Evolutionary conservation across 1,139 yeast species (phyloP).

Genomic region (Yamadazyma oceani): DNA sequence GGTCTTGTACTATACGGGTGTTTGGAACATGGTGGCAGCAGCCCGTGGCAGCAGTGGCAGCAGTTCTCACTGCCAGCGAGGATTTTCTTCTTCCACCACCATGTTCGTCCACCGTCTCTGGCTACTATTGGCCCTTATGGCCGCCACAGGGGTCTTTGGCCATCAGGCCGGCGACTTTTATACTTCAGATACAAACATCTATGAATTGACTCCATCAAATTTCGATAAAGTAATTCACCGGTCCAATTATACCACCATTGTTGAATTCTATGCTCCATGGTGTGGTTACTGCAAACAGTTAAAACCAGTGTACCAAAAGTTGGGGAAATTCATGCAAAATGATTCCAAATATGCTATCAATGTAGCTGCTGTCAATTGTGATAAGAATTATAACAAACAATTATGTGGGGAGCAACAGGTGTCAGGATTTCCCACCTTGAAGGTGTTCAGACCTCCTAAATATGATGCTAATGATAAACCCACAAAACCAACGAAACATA

Average conservation of each 20-base stretch:
- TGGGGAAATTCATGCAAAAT: conserved; percentile 55
- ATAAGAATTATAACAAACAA: conserved; percentile 60
- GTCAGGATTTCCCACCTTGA: conserved; percentile 78
- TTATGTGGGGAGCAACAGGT: conserved; percentile 69
- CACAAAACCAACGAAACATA: conserved; percentile 38
- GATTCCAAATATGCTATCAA: conserved; percentile 57
- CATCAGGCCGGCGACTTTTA: conserved; percentile 16
- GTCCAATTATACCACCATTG: conserved; percentile 77
- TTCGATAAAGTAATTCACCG: conserved; percentile 66
- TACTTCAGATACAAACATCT: conserved; percentile 46
- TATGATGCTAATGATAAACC: conserved; percentile 25
- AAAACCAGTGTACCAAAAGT: conserved; percentile 56
- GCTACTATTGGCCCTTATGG: no score
- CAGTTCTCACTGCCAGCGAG: no score
- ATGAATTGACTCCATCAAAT: conserved; percentile 54
- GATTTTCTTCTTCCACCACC: no score
- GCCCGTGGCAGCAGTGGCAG: no score
- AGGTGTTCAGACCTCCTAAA: conserved; percentile 83
- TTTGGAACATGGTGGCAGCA: no score
- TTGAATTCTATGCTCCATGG: conserved; percentile 98
- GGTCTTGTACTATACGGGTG: no score
- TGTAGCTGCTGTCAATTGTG: conserved; percentile 89
- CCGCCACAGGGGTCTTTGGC: no score
- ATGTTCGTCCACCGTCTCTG: no score
- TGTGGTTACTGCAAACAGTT: conserved; percentile 77